Evolutionary conservation across 768 basidiomycete genomes (phyloP).

Genomic region (Lactifluus rugatus): DNA sequence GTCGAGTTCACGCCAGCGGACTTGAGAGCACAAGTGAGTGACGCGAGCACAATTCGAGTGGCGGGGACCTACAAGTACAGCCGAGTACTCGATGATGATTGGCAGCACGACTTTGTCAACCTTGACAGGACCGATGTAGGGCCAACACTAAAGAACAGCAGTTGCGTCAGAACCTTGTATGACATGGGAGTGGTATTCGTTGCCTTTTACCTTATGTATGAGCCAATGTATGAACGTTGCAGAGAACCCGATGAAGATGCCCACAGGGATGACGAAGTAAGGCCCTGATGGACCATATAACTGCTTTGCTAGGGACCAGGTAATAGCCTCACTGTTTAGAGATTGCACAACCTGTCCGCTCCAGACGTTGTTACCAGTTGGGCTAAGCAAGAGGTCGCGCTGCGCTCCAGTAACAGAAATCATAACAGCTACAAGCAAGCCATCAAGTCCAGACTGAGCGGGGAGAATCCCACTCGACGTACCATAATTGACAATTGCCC

Average conservation of each 20-base stretch:
- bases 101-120: conserved; percentile 45
- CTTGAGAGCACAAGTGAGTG: conserved; percentile 11
- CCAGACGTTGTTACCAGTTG: conserved; percentile 54
- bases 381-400: conserved; percentile 41
- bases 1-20: conserved; percentile 48
- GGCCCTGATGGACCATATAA: conserved; percentile 45
- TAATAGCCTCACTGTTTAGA: conserved; percentile 49
- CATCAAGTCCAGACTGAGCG: conserved; percentile 21
- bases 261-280: conserved; percentile 48
- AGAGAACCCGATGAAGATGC: conserved; percentile 43
- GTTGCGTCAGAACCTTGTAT: not conserved
- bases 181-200: not conserved
- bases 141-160: conserved; percentile 36
- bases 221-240: conserved; percentile 46
- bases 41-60: not conserved
- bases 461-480: not conserved
- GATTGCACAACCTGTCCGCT: conserved; percentile 31
- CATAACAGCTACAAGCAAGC: conserved; percentile 40
- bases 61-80: conserved; percentile 26
- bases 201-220: conserved; percentile 35
- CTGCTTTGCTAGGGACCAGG: conserved; percentile 54
- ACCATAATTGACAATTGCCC: conserved; percentile 32
- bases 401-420: conserved; percentile 43
- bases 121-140: conserved; percentile 42
- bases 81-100: conserved; percentile 41